These are phyloP conservation scores for Chaetomiaceae sp. DNA, from an alignment of 2,329 filamentous ascomycete species.

Conservation along the genomic window DNA sequence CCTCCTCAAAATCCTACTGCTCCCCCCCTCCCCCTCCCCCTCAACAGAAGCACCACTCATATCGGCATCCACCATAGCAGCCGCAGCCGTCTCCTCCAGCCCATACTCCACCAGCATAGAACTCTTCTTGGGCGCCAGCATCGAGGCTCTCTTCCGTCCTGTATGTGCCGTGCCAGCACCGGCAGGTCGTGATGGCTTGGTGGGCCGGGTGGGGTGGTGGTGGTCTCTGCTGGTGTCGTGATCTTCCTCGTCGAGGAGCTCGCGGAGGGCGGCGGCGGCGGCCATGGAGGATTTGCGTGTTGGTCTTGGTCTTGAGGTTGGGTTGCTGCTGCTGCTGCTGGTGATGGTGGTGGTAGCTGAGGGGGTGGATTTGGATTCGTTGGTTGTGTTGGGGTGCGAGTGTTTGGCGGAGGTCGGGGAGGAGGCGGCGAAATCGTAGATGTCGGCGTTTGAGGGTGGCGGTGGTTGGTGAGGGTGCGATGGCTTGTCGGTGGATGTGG, in stretches of 20 bases:
- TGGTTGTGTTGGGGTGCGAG: background rate
- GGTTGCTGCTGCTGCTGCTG: too few relatives aligned
- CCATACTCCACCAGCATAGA: slow-evolving; percentile 17
- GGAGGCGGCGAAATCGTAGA: slow-evolving; percentile 51
- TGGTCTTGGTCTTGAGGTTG: slow-evolving; percentile 26
- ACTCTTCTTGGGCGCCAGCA: slow-evolving; percentile 35
- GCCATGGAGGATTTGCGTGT: slow-evolving; percentile 20
- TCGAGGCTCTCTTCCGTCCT: slow-evolving; percentile 38
- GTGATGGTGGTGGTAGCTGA: background rate
- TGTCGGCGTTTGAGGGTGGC: slow-evolving; percentile 32
- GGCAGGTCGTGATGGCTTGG: slow-evolving; percentile 1
- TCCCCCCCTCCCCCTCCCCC: slow-evolving; percentile 23
- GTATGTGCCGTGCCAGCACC: background rate
- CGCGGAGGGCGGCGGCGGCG: slow-evolving; percentile 17
- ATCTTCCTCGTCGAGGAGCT: slow-evolving; percentile 26
- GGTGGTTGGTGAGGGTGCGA: too few relatives aligned
- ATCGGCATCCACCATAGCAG: slow-evolving; percentile 27
- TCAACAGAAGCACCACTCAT: slow-evolving; percentile 13
- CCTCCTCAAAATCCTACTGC: slow-evolving; percentile 42
- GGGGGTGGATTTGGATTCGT: background rate
- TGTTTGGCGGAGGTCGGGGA: slow-evolving; percentile 34
- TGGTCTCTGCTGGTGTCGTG: slow-evolving; percentile 15
- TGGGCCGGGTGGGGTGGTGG: background rate
- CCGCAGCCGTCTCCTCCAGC: slow-evolving; percentile 21
- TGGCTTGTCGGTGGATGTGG: too few relatives aligned